Evolutionary conservation across 2,329 filamentous ascomycete genomes (phyloP).

Genomic region (Sporothrix inflata): DNA sequence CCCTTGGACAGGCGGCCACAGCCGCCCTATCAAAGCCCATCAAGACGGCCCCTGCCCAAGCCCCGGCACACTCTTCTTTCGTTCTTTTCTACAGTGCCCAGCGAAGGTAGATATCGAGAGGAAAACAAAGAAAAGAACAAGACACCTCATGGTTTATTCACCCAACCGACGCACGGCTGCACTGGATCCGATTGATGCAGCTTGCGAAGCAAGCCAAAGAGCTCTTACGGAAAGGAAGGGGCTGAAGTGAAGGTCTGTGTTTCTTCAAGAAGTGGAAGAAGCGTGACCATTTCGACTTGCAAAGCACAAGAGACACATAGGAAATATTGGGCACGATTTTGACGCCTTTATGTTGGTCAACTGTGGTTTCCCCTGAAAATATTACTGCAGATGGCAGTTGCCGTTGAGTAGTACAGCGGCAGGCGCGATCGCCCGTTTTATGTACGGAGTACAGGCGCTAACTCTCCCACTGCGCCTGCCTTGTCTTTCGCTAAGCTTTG

Average conservation of each 20-base stretch:
- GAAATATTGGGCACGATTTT: not conserved
- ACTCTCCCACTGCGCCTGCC: constrained; percentile 23
- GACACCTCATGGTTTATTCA: too few relatives aligned
- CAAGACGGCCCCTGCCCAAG: not conserved
- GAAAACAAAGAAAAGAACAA: too few relatives aligned
- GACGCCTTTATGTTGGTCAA: not conserved
- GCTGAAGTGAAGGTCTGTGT: not conserved
- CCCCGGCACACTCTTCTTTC: not conserved
- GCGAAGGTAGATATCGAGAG: too few relatives aligned
- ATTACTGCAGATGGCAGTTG: too few relatives aligned
- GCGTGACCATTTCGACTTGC: not conserved
- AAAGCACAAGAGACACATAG: not conserved
- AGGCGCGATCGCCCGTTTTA: constrained; percentile 16
- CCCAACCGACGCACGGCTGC: too few relatives aligned
- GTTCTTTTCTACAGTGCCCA: too few relatives aligned
- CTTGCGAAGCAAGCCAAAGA: too few relatives aligned
- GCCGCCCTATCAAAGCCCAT: not conserved
- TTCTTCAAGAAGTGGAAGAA: too few relatives aligned
- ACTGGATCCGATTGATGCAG: too few relatives aligned
- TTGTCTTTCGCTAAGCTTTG: constrained; percentile 39
- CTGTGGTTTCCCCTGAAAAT: not conserved
- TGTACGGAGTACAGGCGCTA: not conserved
- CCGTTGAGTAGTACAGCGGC: not conserved
- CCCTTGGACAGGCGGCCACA: not conserved
- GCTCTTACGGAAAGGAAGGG: too few relatives aligned